These are phyloP conservation scores for Gossypium arboreum DNA, from an alignment of 345 rosid species.

Conservation along the genomic window DNA sequence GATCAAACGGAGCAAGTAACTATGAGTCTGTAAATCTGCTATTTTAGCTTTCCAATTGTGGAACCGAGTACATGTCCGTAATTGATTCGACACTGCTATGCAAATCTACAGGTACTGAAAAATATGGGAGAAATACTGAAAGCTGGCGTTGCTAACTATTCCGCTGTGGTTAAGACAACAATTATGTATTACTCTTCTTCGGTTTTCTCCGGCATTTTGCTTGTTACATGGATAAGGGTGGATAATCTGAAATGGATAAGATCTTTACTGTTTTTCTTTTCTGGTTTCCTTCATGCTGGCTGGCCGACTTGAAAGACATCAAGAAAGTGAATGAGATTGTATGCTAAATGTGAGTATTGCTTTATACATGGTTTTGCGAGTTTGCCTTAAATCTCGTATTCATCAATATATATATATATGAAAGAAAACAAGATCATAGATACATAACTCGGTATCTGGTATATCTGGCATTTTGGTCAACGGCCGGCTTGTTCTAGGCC, in stretches of 20 bases:
- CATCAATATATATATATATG: no score
- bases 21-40: not conserved
- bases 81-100: not conserved
- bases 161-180: conserved; percentile 15
- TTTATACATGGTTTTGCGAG: not conserved
- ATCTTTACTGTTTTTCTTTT: not conserved
- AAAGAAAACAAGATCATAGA: not conserved
- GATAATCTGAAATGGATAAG: not conserved
- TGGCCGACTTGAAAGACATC: conserved; percentile 91
- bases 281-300: conserved; percentile 38
- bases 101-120: not conserved
- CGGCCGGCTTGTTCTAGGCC: not conserved
- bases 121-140: conserved; percentile 17
- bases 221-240: not conserved
- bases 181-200: conserved; percentile 2
- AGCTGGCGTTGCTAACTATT: conserved; percentile 9
- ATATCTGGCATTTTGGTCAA: not conserved
- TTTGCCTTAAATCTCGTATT: not conserved
- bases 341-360: conserved; percentile 1
- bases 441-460: not conserved
- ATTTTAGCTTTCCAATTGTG: not conserved
- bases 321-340: conserved; percentile 84
- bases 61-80: not conserved
- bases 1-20: conserved; percentile 13
- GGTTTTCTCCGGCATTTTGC: not conserved